Evolutionary conservation across 768 basidiomycete genomes (phyloP), one percentile per base, ranked within the genome.

Genomic region (Leccinum rimulosum): DNA sequence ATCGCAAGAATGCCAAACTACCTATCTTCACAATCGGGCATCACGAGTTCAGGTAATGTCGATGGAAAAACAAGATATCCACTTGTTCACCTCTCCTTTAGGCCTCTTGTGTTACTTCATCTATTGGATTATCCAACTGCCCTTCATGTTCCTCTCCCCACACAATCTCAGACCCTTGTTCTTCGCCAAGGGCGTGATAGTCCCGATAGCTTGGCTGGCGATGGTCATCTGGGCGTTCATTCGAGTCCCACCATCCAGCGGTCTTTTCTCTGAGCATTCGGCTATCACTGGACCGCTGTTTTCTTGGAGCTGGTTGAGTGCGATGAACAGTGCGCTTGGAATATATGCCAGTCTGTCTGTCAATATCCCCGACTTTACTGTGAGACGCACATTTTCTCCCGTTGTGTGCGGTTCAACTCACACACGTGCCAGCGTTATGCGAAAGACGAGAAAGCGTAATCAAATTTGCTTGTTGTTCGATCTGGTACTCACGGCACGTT

Each of bases 341-440:
- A 82, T 84, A 61, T 94, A 87, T 71, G 75, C 86, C 4, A 89
- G 87, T 9, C 74, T 90, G 14, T 80, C 86, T 0, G 86, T 90
- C 62, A 93, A 93, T 66, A 91, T 93, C 58, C 87, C 92, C 2
- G 93, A 95, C 73, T 93, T 95, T 67, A 92, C 92, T 25, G 78
- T 80, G 59, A 54, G 70, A 36, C 12, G 47, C 30, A 12, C 7
- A 22, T 11, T 10, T 9, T 48, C 15, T 17, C 4, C 4, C 7
- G 22, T 28, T 33, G 6, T 43, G 8, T 28, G 4, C 35, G 2
- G 7, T 30, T 19, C 4, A 19, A 48, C 57, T 63, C 4, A 63
- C 15, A 22, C 11, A 38, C 30, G 33, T 45, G 71, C 7, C 53
- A 87, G 80, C 82, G 92, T 66, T 93, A 94, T 72, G 88, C 91